Evolutionary conservation across 495 filamentous ascomycete genomes (phyloP).

Genomic region (Evansstolkia leycettana): DNA sequence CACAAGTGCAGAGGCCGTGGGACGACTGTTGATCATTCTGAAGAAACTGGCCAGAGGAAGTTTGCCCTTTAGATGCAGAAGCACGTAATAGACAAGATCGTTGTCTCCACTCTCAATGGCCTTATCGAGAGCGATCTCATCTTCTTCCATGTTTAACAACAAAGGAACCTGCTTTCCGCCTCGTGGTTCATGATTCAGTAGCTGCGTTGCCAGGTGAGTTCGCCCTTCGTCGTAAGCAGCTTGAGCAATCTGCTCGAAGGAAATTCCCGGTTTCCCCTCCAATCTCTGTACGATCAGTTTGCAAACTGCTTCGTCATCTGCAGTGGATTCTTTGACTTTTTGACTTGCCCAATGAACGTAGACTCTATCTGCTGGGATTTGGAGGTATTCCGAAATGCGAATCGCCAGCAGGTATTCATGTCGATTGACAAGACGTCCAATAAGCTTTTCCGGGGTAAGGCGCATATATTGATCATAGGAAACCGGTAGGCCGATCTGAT

Average conservation of each 20-base stretch:
- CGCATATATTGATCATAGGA: conserved; percentile 86
- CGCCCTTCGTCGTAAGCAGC: conserved; percentile 95
- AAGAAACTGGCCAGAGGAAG: conserved; percentile 86
- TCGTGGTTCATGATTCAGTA: conserved; percentile 86
- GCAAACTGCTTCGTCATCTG: conserved; percentile 82
- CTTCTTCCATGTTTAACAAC: conserved; percentile 91
- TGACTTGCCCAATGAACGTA: conserved; percentile 95
- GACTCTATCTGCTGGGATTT: conserved; percentile 75
- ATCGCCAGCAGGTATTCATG: conserved; percentile 88
- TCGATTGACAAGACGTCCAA: conserved; percentile 74
- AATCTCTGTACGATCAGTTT: conserved; percentile 77
- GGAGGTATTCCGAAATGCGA: conserved; percentile 76
- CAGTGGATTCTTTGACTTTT: conserved; percentile 76
- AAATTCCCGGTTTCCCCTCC: conserved; percentile 77
- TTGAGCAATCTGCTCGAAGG: conserved; percentile 85
- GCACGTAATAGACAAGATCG: conserved; percentile 80
- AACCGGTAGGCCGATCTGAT: conserved; percentile 80
- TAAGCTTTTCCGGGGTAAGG: conserved; percentile 74
- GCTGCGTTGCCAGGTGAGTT: conserved; percentile 69
- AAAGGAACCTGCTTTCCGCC: conserved; percentile 92
- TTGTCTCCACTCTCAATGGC: conserved; percentile 93
- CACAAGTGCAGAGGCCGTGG: conserved; percentile 78
- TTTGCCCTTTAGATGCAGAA: conserved; percentile 82
- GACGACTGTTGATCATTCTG: conserved; percentile 76
- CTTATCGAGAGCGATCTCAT: conserved; percentile 90